Evolutionary conservation across 108 stramenopile genomes (phyloP), one percentile per base, ranked within the genome.

Genomic region (Chaetoceros muelleri): DNA sequence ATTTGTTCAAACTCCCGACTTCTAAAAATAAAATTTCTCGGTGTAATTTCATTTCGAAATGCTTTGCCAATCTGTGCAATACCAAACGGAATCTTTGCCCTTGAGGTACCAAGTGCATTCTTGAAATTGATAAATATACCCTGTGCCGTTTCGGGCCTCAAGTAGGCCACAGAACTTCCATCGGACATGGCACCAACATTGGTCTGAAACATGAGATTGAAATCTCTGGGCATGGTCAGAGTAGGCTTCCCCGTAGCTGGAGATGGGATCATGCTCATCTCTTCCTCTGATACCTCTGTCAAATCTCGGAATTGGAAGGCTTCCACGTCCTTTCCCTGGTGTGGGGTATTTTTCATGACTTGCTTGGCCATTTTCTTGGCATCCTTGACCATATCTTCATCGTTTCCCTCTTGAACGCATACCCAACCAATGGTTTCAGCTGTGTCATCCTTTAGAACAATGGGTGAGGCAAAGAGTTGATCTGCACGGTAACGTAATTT

Each of bases 191-290:
- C 96, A 10, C 98, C 96, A 2, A 99, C 94, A 58, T 57, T 67
- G 17, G 95, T 99, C 66, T 93, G 75, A 77, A 99, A 99, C 95
- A 99, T 96, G 61, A 99, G 74, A 66, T 99, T 97, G 73, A 99
- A 97, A 20, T 80, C 95, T 16, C 95, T 80, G 1, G 97, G 97
- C 73, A 84, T 75, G 26, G 95, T 95, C 3, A 97, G 63, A 30
- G 92, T 87, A 2, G 94, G 90, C 44, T 84, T 87, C 13, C 90
- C 90, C 22, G 74, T 82, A 22, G 75, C 93, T 10, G 94, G 96
- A 3, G 90, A 90, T 22, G 96, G 96, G 44, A 97, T 87, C 46
- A 74, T 68, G 2, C 64, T 44, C 76, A 90, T 76, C 62, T 89
- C 85, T 24, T 88, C 90, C 45, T 72, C 72, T 1, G 89, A 73